Base-by-base conservation (phyloP, 2,329 filamentous ascomycete species). In the Talaromyces sp. region DNA sequence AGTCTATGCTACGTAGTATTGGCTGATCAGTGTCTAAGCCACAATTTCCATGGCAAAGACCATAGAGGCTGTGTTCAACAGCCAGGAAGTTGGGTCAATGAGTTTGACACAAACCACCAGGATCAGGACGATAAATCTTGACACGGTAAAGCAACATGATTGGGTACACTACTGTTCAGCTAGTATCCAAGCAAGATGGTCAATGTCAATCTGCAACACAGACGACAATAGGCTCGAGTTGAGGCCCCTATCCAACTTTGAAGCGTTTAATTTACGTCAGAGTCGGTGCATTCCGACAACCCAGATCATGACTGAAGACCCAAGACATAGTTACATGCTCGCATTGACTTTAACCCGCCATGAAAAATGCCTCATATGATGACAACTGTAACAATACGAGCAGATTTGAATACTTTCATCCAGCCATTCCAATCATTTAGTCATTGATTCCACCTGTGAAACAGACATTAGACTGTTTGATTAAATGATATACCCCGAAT, bases 71-170 rank as follows among this genome's bases (percentile, higher is more conserved):
- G 48, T 37, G 57, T 37, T 58, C 33, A 21, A 46, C 33, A 14
- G n/a, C 11, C 42, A 5, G 21, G 12, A 18, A 58, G 16, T 25
- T 21, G n/a, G 25, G 23, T 33, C 28, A 48, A 59, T 48, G 42
- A 59, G 42, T 33, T 48, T 59, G 50, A 39, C 50, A n/a, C 31
- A 35, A 59, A 42, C 57, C 57, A 46, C 57, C 57, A 25, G 35
- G 9, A 50, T 25, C 42, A 9, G 48, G 9, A 33, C 11, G 5
- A 35, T n/a, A 33, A 5, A n/a, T 37, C 9, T 54, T 4, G 16
- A 54, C n/a, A 18, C 12, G 28, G 50, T 11, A 16, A 23, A 35
- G 50, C 50, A 54, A 35, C n/a, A 21, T 54, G 7, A 54, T 37
- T 54, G 50, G 31, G 31, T 14, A 16, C n/a, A n/a, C 7, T 35